phyloP scores from a whole-genome alignment of 1,284 basidiomycete genomes.

The Singerocomus inundabilis region DNA sequence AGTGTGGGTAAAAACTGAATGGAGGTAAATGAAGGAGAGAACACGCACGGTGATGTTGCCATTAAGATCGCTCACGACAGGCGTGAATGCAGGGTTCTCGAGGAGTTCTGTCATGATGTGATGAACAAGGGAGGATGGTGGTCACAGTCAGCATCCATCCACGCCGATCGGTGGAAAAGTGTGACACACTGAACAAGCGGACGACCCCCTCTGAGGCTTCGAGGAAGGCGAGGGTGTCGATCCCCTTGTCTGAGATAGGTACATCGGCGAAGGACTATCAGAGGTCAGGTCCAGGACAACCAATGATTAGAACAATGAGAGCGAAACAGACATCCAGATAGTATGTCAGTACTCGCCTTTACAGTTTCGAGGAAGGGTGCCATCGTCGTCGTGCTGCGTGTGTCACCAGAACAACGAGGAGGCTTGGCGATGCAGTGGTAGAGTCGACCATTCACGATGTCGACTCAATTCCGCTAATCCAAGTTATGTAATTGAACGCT shows the following conservation, averaged over 20 bases:
- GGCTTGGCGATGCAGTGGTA: no score
- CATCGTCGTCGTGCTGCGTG: conserved; percentile 46
- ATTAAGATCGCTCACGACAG: conserved; percentile 87
- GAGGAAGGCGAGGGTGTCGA: conserved; percentile 87
- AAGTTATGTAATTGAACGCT: no score
- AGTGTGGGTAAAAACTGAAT: neutral
- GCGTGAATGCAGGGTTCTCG: conserved; percentile 80
- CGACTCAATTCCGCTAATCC: neutral
- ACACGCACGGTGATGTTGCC: conserved; percentile 83
- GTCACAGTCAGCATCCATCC: neutral
- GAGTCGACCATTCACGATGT: no score
- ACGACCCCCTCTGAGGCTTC: conserved; percentile 90
- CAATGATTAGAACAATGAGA: neutral
- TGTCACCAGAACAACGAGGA: conserved; percentile 3
- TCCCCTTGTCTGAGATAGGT: conserved; percentile 79
- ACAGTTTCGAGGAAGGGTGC: conserved; percentile 86
- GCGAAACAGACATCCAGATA: rapidly evolving
- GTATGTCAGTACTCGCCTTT: conserved; percentile 49
- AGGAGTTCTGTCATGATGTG: conserved; percentile 71
- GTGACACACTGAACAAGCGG: conserved; percentile 82
- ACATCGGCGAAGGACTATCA: conserved; percentile 94
- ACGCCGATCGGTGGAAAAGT: neutral
- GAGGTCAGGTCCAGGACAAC: neutral
- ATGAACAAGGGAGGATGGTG: no score
- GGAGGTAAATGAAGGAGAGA: neutral